phyloP scores from a whole-genome alignment of 176 grass and related monocot species.

The Aegilops umbellulata region DNA sequence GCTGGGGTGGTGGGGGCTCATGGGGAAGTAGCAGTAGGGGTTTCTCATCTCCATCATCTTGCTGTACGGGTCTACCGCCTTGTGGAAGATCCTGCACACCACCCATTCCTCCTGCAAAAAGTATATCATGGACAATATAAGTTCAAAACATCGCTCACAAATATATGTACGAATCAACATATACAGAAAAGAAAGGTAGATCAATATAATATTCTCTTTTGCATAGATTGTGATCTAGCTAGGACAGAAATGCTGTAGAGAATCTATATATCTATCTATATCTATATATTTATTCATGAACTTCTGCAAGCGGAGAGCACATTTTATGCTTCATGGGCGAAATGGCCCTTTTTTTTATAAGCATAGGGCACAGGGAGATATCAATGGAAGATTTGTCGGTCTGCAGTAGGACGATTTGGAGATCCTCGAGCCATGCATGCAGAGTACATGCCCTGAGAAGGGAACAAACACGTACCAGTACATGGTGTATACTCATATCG shows the following conservation, averaged over 20 bases:
- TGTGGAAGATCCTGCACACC: constrained; percentile 97
- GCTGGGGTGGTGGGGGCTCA: constrained; percentile 28
- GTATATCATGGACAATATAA: neutral
- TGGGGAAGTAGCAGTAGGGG: constrained; percentile 43
- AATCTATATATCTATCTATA: neutral
- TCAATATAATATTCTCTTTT: neutral
- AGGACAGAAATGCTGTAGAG: neutral
- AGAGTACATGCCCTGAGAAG: constrained; percentile 13
- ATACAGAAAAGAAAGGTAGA: neutral
- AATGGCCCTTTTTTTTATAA: neutral
- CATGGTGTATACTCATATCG: neutral
- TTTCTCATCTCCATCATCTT: constrained; percentile 59
- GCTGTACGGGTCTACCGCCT: constrained; percentile 57
- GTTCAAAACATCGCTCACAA: neutral
- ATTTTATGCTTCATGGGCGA: neutral
- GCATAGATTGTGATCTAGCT: neutral
- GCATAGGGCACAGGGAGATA: neutral
- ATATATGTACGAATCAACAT: neutral
- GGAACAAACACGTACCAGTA: constrained; percentile 5
- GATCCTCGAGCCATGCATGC: neutral
- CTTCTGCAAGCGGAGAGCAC: neutral
- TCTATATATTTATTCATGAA: neutral
- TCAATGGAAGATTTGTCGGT: neutral
- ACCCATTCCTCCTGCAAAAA: constrained; percentile 89
- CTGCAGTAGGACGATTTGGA: constrained; percentile 23